phyloP scores from a whole-genome alignment of 2,329 filamentous ascomycete species.

The Claviceps purpurea region DNA sequence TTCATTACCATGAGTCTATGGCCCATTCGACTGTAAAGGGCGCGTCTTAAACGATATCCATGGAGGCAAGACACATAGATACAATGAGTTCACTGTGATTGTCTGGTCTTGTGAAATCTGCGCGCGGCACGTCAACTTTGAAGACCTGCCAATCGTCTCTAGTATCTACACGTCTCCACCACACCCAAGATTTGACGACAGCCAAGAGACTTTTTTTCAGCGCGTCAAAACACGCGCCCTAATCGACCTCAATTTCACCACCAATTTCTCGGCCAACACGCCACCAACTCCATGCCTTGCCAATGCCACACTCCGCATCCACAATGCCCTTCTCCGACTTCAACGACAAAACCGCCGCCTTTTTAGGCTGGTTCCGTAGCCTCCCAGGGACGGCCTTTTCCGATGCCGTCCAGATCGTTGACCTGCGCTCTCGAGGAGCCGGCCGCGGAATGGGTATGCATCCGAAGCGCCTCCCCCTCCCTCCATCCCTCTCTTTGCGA shows the following conservation, averaged over 20 bases:
- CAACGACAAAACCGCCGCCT: constrained; percentile 27
- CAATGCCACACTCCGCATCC: background rate
- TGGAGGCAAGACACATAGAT: too few species aligned
- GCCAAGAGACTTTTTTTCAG: background rate
- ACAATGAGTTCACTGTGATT: too few species aligned
- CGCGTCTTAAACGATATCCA: too few species aligned
- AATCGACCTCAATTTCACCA: background rate
- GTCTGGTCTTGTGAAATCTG: too few species aligned
- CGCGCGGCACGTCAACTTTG: background rate
- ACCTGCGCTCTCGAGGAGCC: constrained; percentile 35
- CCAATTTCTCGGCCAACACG: too few species aligned
- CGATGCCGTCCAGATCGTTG: constrained; percentile 35
- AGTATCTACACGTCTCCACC: background rate
- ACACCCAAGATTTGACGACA: background rate
- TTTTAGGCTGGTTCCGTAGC: constrained; percentile 40
- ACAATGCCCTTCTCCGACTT: constrained; percentile 20
- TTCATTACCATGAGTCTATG: too few species aligned
- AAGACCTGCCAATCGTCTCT: background rate
- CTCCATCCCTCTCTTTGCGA: too few species aligned
- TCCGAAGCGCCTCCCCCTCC: too few species aligned
- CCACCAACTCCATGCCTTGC: too few species aligned
- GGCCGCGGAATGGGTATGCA: constrained; percentile 40
- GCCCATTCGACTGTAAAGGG: too few species aligned
- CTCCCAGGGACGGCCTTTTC: constrained; percentile 41
- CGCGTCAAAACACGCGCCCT: background rate